Base-by-base conservation (phyloP, 2,329 filamentous ascomycete species). In the Neofusicoccum umdonicola region DNA sequence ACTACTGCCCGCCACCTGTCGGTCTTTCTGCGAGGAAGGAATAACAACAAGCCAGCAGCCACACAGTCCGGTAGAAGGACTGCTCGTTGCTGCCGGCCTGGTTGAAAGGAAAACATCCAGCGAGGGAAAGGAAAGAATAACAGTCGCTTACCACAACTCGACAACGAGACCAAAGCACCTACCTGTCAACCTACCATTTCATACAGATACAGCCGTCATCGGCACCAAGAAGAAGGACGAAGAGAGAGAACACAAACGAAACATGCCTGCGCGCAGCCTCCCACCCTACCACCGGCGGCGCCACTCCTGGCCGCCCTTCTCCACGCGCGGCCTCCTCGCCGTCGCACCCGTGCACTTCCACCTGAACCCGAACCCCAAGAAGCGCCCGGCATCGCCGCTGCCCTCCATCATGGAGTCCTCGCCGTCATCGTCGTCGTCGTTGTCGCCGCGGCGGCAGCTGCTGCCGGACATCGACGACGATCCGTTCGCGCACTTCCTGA, bases 401-500 rank as follows among this genome's bases (percentile, higher is more conserved):
- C 44, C 56, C 0, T 35, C 37, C 8, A 15, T 27, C 54, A 17
- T n/a, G 39, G 17, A 31, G 3, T 58, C 54, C 6, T 22, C 57
- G 4, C 19, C 44, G 45, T 13, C 42, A 15, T n/a, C 42, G 3
- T 37, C 42, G n/a, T 48, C 45, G 5, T 35, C 31, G 6, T 37
- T 39, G 35, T 39, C 22, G 22, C 22, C 22, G 27, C 41, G 27
- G 12, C 22, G 17, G 15, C 42, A 37, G 37, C 15, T 7, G 27
- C 75, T 78, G 2, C 75, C 74, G 13, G 75, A 79, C 64, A 79
- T 79, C 64, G 77, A 80, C 65, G 77, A 80, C 47, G 76, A 80
- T 47, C 78, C 78, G 6, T 79, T 79, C 65, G 73, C 77, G 37
- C 78, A 80, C 71, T 80, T 80, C 71, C 71, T 80, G 19, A 76